Evolutionary conservation across 352 stramenopile genomes (phyloP).

Genomic region (Phytophthora idaei): DNA sequence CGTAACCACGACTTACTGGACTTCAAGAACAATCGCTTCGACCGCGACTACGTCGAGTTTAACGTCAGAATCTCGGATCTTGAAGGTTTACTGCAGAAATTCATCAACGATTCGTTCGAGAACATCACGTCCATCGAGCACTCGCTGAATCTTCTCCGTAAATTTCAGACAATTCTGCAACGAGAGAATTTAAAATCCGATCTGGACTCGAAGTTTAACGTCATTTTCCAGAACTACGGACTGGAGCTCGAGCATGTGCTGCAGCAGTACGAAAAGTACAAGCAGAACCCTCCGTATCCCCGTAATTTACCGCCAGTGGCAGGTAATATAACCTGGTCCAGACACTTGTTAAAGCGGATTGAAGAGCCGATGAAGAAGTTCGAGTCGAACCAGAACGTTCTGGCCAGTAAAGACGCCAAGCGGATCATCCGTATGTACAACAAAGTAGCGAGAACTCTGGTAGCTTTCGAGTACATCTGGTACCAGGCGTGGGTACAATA

Average conservation of each 20-base stretch:
- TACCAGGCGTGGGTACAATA: conserved; percentile 98
- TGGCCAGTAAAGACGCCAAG: conserved; percentile 97
- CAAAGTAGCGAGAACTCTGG: conserved; percentile 97
- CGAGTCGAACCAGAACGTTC: conserved; percentile 97
- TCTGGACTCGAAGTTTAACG: conserved; percentile 98
- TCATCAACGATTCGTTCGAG: conserved; percentile 99
- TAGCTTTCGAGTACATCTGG: conserved; percentile 99
- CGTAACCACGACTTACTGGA: conserved; percentile 96
- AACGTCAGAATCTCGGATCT: conserved; percentile 96
- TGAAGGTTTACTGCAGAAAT: conserved; percentile 96
- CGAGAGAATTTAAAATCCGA: conserved; percentile 98
- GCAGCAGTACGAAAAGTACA: conserved; percentile 99
- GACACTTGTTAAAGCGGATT: conserved; percentile 98
- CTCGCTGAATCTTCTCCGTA: conserved; percentile 95
- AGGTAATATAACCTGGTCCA: conserved; percentile 98
- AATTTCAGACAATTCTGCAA: conserved; percentile 98
- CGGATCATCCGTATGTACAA: conserved; percentile 99
- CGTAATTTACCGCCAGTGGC: conserved; percentile 97
- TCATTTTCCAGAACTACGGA: conserved; percentile 99
- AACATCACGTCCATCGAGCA: conserved; percentile 99
- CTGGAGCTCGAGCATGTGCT: conserved; percentile 97
- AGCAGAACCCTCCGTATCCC: conserved; percentile 96
- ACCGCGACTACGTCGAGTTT: conserved; percentile 97
- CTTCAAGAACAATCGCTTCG: conserved; percentile 99
- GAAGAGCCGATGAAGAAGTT: conserved; percentile 99